These are phyloP conservation scores for Calonectria fujianensis DNA, from an alignment of 2,329 filamentous ascomycete genomes.

Conservation along the genomic window DNA sequence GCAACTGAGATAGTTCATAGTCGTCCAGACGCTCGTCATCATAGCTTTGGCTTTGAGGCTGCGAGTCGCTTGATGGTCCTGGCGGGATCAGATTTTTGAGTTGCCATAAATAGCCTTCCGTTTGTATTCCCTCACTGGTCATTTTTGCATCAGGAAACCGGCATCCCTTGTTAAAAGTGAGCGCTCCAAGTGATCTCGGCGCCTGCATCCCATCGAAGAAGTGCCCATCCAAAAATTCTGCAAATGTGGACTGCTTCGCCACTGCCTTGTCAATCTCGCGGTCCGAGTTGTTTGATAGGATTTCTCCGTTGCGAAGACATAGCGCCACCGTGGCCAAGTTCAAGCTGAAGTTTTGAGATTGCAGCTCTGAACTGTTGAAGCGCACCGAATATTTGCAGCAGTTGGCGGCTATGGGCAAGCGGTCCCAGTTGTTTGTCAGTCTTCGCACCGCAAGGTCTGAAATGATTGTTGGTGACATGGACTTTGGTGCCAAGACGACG, in stretches of 20 bases:
- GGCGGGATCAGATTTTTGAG: constrained; percentile 7
- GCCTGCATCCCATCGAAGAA: constrained; percentile 9
- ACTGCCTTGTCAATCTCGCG: background rate
- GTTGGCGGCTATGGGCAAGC: constrained; percentile 7
- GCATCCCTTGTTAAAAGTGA: constrained; percentile 7
- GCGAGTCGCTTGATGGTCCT: background rate
- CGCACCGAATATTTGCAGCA: constrained; percentile 13
- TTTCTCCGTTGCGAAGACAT: constrained; percentile 7
- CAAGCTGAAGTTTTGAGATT: background rate
- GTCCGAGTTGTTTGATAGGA: background rate
- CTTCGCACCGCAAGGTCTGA: constrained; percentile 13
- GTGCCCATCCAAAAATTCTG: background rate
- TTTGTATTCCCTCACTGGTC: constrained; percentile 15
- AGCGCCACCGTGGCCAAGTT: constrained; percentile 7
- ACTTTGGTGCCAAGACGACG: constrained; percentile 6
- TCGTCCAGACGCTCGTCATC: background rate
- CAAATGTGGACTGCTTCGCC: background rate
- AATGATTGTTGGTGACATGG: constrained; percentile 13
- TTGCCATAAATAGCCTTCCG: constrained; percentile 1
- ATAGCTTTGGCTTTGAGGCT: background rate
- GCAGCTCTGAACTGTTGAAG: constrained; percentile 4
- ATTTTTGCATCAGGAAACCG: constrained; percentile 2
- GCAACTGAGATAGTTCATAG: background rate
- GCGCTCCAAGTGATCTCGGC: background rate
- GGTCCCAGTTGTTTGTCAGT: constrained; percentile 15